phyloP scores from a whole-genome alignment of 495 filamentous ascomycete genomes.

The Lindgomyces ingoldianus region DNA sequence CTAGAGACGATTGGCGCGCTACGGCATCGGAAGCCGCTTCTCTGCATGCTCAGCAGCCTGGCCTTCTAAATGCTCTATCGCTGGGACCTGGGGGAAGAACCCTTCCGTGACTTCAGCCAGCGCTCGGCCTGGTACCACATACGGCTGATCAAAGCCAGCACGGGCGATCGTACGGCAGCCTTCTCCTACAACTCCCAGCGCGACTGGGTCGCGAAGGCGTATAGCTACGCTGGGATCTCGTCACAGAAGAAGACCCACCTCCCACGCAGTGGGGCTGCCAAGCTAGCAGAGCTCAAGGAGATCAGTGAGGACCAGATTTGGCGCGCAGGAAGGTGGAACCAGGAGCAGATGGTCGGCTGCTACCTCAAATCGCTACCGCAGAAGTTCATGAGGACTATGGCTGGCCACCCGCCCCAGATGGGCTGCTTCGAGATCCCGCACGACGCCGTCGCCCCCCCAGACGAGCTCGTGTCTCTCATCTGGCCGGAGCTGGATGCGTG shows the following conservation, averaged over 20 bases:
- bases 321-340: slow-evolving; percentile 7
- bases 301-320: slow-evolving; percentile 20
- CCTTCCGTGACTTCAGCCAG: slow-evolving; percentile 19
- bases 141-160: slow-evolving; percentile 13
- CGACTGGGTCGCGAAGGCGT: slow-evolving; percentile 8
- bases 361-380: slow-evolving; percentile 17
- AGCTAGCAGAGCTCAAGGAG: slow-evolving; percentile 22
- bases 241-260: slow-evolving; percentile 18
- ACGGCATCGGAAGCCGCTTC: slow-evolving; percentile 10
- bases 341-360: slow-evolving; percentile 22
- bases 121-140: slow-evolving; percentile 8
- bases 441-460: slow-evolving; percentile 6
- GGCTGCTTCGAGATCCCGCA: slow-evolving; percentile 19
- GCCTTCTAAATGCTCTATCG: slow-evolving; percentile 27
- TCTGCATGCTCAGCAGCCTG: slow-evolving; percentile 21
- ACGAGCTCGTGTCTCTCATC: slow-evolving; percentile 15
- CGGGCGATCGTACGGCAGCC: not conserved
- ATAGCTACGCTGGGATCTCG: slow-evolving; percentile 12
- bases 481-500: slow-evolving; percentile 9
- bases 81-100: slow-evolving; percentile 20
- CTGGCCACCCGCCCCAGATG: slow-evolving; percentile 1
- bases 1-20: slow-evolving; percentile 16
- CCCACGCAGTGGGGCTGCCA: not conserved
- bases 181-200: slow-evolving; percentile 16
- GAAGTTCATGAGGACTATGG: slow-evolving; percentile 17